Conservation (phyloP, 139 green algal genomes). For the Chlorella vulgaris region DNA sequence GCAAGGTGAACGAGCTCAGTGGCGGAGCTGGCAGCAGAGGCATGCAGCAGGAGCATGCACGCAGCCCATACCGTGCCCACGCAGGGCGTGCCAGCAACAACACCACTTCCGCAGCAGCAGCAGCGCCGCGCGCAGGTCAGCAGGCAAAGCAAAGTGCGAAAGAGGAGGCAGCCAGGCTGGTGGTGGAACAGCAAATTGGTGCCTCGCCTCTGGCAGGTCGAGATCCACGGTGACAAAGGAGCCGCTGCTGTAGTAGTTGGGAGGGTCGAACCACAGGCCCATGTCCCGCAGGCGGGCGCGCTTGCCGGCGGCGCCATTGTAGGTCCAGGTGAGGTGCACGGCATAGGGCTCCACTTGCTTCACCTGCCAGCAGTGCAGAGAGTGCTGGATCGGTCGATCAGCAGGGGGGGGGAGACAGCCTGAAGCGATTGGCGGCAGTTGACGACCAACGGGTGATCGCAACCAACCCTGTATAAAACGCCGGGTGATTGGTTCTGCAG, state of each 20-base stretch:
- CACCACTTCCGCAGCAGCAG: no score
- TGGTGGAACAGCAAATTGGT: not conserved
- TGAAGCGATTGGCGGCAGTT: not conserved
- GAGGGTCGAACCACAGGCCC: slow-evolving; percentile 19
- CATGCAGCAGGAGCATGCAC: no score
- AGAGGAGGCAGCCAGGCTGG: no score
- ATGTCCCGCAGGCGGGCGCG: slow-evolving; percentile 36
- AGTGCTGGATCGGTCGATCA: not conserved
- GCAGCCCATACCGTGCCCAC: no score
- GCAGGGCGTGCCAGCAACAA: no score
- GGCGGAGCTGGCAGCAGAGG: no score
- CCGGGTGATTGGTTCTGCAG: no score
- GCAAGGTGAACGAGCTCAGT: not conserved
- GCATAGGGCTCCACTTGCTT: slow-evolving; percentile 4
- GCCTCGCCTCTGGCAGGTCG: slow-evolving; percentile 4
- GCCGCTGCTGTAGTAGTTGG: slow-evolving; percentile 1
- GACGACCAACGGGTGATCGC: not conserved
- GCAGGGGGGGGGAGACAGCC: not conserved
- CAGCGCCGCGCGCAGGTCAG: no score
- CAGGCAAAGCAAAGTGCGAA: no score
- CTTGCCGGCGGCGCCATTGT: slow-evolving; percentile 31
- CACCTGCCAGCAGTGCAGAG: not conserved
- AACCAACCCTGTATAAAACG: no score
- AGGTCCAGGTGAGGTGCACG: slow-evolving; percentile 35
- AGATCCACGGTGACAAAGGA: slow-evolving; percentile 12